Base-by-base conservation (phyloP, 2,329 filamentous ascomycete genomes). In the Ploettnerulaceae sp. region DNA sequence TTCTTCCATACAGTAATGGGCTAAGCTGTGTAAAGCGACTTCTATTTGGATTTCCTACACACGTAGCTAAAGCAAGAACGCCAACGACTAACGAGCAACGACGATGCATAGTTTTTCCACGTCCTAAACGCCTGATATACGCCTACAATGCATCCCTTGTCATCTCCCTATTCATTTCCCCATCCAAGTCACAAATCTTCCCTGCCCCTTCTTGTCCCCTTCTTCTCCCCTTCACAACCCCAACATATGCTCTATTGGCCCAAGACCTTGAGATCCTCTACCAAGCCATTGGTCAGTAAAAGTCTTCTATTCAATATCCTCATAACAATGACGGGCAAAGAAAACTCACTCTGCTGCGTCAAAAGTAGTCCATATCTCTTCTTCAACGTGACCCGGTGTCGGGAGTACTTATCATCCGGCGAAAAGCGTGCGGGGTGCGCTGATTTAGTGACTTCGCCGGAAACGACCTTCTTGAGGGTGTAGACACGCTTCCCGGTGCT, bases 331-430 rank as follows among this genome's bases (percentile, higher is more conserved):
- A 8, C 3, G 8, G 31, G 7, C 35, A 25, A 6, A 32, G 14
- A 31, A 26, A 49, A 62, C 71, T 54, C 66, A 75, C 78, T 75
- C 67, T 82, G 84, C 76, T 95, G 88, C 44, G 86, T 93, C 67
- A 95, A 72, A 53, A 97, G 80, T 55, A 96, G 76, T 38, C 84
- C 84, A 66, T 95, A 97, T 64, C 93, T 79, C 74, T 87, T 89
- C 83, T 96, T 95, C 63, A 97, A 77, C 15, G 89, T 94, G 39
- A 97, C 89, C 60, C 93, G 82, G 73, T 97, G 91, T 66, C 89
- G 86, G 64, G 89, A 95, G 79, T 94, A 97, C 77, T 96, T 95
- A 77, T 98, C 93, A 71, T 98, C 93, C 55, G 93, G 93, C 36
- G 89, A 95, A 76, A 97, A 98, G 59, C 93, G 80, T 33, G 93